Evolutionary conservation across 371 early-diverging fungal species (phyloP).

Genomic region (Coemansia sp.): DNA sequence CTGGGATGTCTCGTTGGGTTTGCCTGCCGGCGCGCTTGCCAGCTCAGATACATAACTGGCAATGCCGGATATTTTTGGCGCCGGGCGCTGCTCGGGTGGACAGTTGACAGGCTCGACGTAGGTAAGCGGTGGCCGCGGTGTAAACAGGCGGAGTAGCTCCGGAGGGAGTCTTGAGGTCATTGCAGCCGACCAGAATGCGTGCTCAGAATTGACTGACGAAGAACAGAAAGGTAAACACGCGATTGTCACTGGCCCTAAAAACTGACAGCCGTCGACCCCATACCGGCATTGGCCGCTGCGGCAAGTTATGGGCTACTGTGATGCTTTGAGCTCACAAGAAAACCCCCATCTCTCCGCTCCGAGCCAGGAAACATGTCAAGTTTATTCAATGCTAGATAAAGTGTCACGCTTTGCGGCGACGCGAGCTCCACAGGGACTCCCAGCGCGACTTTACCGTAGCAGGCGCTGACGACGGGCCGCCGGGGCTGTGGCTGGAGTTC

Average conservation of each 20-base stretch:
- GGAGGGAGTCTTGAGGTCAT: slow-evolving; percentile 83
- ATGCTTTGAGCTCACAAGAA: not conserved
- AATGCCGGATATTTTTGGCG: slow-evolving; percentile 66
- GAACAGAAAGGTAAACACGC: too few relatives aligned
- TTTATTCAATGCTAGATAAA: not conserved
- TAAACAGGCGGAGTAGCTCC: slow-evolving; percentile 84
- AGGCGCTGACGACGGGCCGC: slow-evolving; percentile 4
- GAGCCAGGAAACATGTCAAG: not conserved
- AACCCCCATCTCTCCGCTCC: not conserved
- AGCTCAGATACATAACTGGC: slow-evolving; percentile 63
- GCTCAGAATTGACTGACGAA: too few relatives aligned
- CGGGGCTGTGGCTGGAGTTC: not conserved
- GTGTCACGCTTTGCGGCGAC: slow-evolving; percentile 29
- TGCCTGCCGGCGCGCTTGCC: slow-evolving; percentile 59
- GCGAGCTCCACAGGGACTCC: slow-evolving; percentile 40
- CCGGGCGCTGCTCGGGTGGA: slow-evolving; percentile 64
- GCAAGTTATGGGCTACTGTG: too few relatives aligned
- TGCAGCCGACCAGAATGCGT: too few relatives aligned
- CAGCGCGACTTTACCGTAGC: slow-evolving; percentile 29
- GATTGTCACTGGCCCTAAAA: too few relatives aligned
- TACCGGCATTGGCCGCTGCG: too few relatives aligned
- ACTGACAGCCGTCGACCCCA: too few relatives aligned
- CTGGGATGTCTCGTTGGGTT: slow-evolving; percentile 21
- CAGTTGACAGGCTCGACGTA: slow-evolving; percentile 73
- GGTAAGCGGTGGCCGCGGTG: slow-evolving; percentile 84